Percentiles rank a stretch among this genome's conserved stretches.
phyloP scores from a whole-genome alignment of 345 rosid species.

The Psidium guajava region DNA sequence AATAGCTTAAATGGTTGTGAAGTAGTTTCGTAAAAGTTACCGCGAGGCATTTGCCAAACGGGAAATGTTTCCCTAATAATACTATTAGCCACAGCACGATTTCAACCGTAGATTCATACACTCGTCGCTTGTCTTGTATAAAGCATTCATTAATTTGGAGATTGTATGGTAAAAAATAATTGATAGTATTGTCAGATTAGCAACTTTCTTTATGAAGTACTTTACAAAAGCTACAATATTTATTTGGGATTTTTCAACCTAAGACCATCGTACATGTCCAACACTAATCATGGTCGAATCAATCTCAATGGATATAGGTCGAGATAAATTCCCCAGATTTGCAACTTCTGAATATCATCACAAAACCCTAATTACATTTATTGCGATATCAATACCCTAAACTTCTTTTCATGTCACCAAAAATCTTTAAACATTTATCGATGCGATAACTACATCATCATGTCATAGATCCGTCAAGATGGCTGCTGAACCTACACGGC shows the following conservation, averaged over 20 bases:
- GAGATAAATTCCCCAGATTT: not conserved
- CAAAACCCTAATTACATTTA: not conserved
- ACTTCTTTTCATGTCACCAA: not conserved
- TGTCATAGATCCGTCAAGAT: not conserved
- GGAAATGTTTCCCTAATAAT: too few species aligned
- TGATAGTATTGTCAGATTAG: rapidly evolving
- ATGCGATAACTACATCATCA: not conserved
- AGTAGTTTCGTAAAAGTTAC: not conserved
- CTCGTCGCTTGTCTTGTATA: too few species aligned
- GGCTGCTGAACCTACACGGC: not conserved
- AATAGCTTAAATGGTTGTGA: not conserved
- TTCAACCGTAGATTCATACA: too few species aligned
- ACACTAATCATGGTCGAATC: not conserved
- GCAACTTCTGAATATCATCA: not conserved
- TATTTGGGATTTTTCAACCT: not conserved
- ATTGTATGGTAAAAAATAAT: too few species aligned
- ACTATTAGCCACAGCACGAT: too few species aligned
- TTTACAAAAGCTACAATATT: not conserved
- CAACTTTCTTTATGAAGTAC: not conserved
- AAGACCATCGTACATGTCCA: not conserved
- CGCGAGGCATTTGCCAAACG: not conserved
- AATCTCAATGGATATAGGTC: not conserved
- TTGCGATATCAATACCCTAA: not conserved
- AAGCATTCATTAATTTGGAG: too few species aligned
- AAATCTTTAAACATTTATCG: not conserved